These are phyloP conservation scores for Salix caprea DNA, from an alignment of 345 rosid species.

Conservation along the genomic window DNA sequence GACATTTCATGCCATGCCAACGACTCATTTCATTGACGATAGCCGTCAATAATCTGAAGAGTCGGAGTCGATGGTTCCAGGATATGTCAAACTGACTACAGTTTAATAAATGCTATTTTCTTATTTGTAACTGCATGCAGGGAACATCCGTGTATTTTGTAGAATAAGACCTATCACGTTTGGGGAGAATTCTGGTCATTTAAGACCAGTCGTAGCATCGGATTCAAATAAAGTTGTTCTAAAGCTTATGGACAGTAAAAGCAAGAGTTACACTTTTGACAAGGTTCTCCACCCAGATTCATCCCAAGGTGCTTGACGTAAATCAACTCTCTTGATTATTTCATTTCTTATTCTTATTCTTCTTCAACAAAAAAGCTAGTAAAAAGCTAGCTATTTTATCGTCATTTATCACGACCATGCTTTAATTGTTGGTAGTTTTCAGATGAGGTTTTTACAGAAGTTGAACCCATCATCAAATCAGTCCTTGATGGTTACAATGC, in stretches of 20 bases:
- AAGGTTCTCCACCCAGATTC: constrained; percentile 58
- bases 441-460: constrained; percentile 77
- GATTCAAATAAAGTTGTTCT: constrained; percentile 48
- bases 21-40: no score
- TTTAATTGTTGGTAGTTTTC: constrained; percentile 18
- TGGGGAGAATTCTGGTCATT: constrained; percentile 28
- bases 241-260: constrained; percentile 40
- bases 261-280: constrained; percentile 57
- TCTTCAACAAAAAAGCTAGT: background rate
- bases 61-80: no score
- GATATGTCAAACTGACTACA: background rate
- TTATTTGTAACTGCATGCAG: constrained; percentile 25
- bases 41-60: no score
- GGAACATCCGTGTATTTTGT: constrained; percentile 78
- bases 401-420: background rate
- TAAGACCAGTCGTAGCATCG: constrained; percentile 38
- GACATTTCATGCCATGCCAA: background rate
- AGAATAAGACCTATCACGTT: constrained; percentile 49
- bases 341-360: background rate
- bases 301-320: constrained; percentile 56
- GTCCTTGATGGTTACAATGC: background rate
- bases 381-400: background rate
- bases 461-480: constrained; percentile 4
- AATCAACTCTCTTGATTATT: background rate
- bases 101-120: background rate